phyloP scores from a whole-genome alignment of 352 stramenopile species.

The Nothophytophthora sp. region DNA sequence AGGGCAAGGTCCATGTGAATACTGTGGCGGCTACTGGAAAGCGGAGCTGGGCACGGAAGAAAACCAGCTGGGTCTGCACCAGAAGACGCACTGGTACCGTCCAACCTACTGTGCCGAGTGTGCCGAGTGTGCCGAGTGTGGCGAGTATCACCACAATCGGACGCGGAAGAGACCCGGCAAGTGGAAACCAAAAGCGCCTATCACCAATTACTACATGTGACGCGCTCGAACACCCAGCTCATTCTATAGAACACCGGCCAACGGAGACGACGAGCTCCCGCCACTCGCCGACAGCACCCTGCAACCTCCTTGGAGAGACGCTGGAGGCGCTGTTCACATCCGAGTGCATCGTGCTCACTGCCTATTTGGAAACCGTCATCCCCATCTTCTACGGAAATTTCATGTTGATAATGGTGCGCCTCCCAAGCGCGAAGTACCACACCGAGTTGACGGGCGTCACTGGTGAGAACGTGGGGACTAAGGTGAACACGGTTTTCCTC shows the following conservation, averaged over 20 bases:
- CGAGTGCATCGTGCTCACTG: constrained; percentile 32
- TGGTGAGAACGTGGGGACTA: background rate
- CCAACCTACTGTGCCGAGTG: no score
- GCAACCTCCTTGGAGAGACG: constrained; percentile 9
- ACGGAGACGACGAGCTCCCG: background rate
- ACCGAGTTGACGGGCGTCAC: constrained; percentile 22
- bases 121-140: no score
- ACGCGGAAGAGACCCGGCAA: no score
- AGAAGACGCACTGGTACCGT: no score
- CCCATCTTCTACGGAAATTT: constrained; percentile 32
- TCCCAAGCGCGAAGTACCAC: constrained; percentile 34
- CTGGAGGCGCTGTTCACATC: constrained; percentile 25
- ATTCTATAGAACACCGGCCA: background rate
- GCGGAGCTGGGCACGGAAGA: no score
- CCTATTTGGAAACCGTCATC: constrained; percentile 35
- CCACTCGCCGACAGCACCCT: background rate
- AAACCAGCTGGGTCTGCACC: no score
- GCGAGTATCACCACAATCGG: no score
- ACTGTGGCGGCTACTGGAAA: no score
- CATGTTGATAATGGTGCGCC: constrained; percentile 16
- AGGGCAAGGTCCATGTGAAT: no score
- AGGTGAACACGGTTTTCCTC: constrained; percentile 20
- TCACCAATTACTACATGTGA: background rate
- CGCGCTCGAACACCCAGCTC: background rate
- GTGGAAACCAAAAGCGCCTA: no score